These are phyloP conservation scores for Begonia masoniana DNA, from an alignment of 306 rosid species.

Conservation along the genomic window DNA sequence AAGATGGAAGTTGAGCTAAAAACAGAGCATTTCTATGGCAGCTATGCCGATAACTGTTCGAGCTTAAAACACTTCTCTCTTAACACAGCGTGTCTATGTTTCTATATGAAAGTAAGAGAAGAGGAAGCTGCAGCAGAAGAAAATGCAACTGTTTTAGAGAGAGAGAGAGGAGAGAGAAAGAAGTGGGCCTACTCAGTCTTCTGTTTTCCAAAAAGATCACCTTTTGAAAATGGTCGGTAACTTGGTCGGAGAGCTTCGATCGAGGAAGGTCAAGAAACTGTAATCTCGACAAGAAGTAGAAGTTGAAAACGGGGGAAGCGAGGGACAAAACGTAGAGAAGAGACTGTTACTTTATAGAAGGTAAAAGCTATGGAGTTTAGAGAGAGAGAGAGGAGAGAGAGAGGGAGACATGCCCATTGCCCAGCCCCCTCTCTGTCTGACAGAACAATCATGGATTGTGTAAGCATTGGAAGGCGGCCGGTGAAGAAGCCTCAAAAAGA, in stretches of 20 bases:
- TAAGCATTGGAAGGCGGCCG: slow-evolving; percentile 99
- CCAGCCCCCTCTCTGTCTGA: slow-evolving; percentile 68
- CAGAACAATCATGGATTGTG: slow-evolving; percentile 90
- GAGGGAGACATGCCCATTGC: too few relatives aligned
- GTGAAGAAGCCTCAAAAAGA: slow-evolving; percentile 46
- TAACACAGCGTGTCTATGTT: slow-evolving; percentile 23
- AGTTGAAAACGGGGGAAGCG: slow-evolving; percentile 22
- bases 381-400: slow-evolving; percentile 17
- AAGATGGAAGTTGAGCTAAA: neutral
- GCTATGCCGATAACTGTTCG: slow-evolving; percentile 13
- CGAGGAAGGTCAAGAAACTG: slow-evolving; percentile 21
- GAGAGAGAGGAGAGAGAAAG: slow-evolving; percentile 10
- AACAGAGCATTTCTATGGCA: slow-evolving; percentile 28
- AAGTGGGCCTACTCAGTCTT: slow-evolving; percentile 20
- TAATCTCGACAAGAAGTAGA: slow-evolving; percentile 6
- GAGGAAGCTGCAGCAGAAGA: slow-evolving; percentile 1
- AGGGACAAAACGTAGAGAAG: slow-evolving; percentile 45
- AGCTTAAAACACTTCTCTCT: neutral
- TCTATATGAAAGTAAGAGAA: slow-evolving; percentile 26
- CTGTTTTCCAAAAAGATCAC: slow-evolving; percentile 50
- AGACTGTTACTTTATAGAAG: slow-evolving; percentile 67
- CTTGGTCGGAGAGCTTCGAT: slow-evolving; percentile 19
- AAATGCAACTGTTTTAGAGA: slow-evolving; percentile 1
- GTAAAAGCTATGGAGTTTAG: slow-evolving; percentile 13
- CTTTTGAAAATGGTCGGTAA: slow-evolving; percentile 28